Evolutionary conservation across 1,139 yeast species (phyloP).

Genomic region (Blastobotrys arbuscula): DNA sequence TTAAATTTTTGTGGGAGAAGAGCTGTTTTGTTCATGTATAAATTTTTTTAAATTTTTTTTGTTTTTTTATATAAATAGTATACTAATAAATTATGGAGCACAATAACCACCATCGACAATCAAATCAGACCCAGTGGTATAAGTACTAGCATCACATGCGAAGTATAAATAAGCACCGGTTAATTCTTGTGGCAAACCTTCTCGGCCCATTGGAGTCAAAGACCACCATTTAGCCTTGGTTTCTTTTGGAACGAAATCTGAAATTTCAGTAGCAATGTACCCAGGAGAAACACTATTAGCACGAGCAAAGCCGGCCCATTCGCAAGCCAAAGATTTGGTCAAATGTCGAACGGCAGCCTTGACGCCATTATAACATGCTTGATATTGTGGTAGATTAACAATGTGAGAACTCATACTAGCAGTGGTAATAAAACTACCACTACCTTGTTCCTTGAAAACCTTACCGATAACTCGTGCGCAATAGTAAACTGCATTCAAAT

Average conservation of each 20-base stretch:
- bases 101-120: slow-evolving; percentile 82
- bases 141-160: slow-evolving; percentile 83
- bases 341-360: slow-evolving; percentile 82
- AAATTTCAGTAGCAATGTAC: slow-evolving; percentile 68
- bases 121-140: slow-evolving; percentile 78
- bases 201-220: slow-evolving; percentile 78
- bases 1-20: no score
- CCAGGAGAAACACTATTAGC: slow-evolving; percentile 86
- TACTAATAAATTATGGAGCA: slow-evolving; percentile 23
- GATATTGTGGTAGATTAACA: slow-evolving; percentile 82
- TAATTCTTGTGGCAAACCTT: slow-evolving; percentile 70
- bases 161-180: slow-evolving; percentile 83
- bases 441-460: slow-evolving; percentile 62
- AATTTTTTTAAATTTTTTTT: no score
- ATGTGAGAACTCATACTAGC: slow-evolving; percentile 90
- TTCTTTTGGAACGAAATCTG: slow-evolving; percentile 52
- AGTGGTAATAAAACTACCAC: slow-evolving; percentile 74
- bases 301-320: slow-evolving; percentile 86
- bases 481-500: slow-evolving; percentile 71
- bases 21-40: slow-evolving; percentile 72
- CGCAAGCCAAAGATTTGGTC: slow-evolving; percentile 77
- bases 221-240: slow-evolving; percentile 59
- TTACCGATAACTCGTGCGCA: slow-evolving; percentile 67
- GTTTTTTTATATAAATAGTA: no score
- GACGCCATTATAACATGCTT: slow-evolving; percentile 87